Evolutionary conservation across 306 rosid species (phyloP).

Genomic region (Cicer bijugum): DNA sequence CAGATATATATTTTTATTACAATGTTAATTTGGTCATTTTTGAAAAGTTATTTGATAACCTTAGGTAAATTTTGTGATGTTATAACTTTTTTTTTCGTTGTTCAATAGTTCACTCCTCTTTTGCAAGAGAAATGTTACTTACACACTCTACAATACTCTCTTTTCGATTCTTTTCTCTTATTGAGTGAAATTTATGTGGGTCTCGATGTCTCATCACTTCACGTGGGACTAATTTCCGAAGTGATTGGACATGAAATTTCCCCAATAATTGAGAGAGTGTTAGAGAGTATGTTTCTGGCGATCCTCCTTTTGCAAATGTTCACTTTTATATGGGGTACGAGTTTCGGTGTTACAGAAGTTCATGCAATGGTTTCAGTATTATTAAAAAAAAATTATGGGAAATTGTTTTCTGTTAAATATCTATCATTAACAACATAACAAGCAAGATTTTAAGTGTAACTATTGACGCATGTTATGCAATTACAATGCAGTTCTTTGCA

Average conservation of each 20-base stretch:
- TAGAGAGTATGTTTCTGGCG: too few relatives aligned
- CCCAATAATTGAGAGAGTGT: too few relatives aligned
- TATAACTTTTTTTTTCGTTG: neutral
- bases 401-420: slow-evolving; percentile 28
- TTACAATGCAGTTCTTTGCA: slow-evolving; percentile 69
- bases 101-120: slow-evolving; percentile 10
- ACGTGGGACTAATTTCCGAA: too few relatives aligned
- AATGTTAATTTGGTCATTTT: neutral
- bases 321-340: neutral
- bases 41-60: neutral
- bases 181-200: too few relatives aligned
- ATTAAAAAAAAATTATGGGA: neutral
- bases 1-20: neutral
- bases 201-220: too few relatives aligned
- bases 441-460: slow-evolving; percentile 3
- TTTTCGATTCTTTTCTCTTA: too few relatives aligned
- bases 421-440: slow-evolving; percentile 8
- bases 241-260: too few relatives aligned
- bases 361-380: slow-evolving; percentile 18
- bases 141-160: too few relatives aligned
- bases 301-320: neutral
- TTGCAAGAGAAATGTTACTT: neutral
- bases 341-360: slow-evolving; percentile 12
- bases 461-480: slow-evolving; percentile 40
- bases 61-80: neutral